A percentile compares a stretch with the other conserved stretches of the same genome.
Evolutionary conservation across 257 asterid genomes (phyloP).

Genomic region (Paulownia fortunei): DNA sequence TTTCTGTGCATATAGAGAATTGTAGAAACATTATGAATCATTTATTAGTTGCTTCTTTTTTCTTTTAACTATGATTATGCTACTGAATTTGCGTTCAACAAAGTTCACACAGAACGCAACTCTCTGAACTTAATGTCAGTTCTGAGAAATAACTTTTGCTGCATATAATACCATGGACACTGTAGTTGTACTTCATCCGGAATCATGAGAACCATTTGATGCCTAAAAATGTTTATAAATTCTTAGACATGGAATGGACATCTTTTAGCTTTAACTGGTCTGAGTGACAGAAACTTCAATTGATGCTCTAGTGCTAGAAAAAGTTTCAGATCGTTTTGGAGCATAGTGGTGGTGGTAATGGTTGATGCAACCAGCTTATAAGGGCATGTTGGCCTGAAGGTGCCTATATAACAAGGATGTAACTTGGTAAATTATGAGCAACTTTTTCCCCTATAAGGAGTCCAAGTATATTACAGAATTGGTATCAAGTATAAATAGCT

Average conservation of each 20-base stretch:
- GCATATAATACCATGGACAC: neutral
- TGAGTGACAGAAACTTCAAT: neutral
- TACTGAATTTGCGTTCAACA: neutral
- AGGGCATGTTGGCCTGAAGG: too few relatives aligned
- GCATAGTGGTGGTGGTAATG: neutral
- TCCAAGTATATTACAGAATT: neutral
- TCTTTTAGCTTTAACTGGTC: neutral
- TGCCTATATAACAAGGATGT: neutral
- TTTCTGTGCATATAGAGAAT: neutral
- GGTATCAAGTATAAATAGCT: neutral
- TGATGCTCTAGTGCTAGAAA: neutral
- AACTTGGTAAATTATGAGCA: neutral
- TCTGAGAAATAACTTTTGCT: neutral
- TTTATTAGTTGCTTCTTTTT: neutral
- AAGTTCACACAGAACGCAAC: neutral
- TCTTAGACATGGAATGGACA: neutral
- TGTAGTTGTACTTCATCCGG: neutral
- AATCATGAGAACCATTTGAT: neutral
- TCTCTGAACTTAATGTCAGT: neutral
- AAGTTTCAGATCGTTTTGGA: neutral
- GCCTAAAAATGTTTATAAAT: neutral
- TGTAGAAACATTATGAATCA: slow-evolving; percentile 17
- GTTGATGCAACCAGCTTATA: too few relatives aligned
- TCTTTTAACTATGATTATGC: slow-evolving; percentile 10
- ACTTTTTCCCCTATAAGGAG: neutral